These are phyloP conservation scores for Aspergillus heteromorphus DNA, from an alignment of 495 filamentous ascomycete genomes.

Conservation along the genomic window DNA sequence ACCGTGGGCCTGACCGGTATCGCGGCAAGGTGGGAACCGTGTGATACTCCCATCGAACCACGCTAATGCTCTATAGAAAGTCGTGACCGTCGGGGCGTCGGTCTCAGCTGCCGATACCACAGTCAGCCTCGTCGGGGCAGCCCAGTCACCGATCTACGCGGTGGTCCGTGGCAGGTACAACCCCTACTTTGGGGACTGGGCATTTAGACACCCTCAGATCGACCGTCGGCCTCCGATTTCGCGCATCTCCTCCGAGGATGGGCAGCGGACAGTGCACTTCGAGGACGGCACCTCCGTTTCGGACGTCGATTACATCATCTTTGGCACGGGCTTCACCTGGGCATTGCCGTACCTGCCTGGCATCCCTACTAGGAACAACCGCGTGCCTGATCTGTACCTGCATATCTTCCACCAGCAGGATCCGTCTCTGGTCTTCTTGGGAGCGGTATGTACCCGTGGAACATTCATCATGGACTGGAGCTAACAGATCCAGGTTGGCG, in stretches of 20 bases:
- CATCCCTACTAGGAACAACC: conserved; percentile 45
- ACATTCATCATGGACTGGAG: conserved; percentile 25
- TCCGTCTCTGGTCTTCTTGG: conserved; percentile 33
- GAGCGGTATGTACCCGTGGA: conserved; percentile 37
- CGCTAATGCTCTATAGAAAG: conserved; percentile 24
- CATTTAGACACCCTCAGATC: conserved; percentile 48
- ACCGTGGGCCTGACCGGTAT: conserved; percentile 33
- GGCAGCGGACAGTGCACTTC: conserved; percentile 37
- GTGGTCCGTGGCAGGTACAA: conserved; percentile 42
- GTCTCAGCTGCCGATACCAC: conserved; percentile 42
- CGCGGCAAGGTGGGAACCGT: conserved; percentile 26
- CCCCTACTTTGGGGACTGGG: conserved; percentile 45
- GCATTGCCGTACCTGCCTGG: conserved; percentile 50
- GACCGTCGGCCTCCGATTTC: conserved; percentile 39
- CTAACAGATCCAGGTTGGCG: conserved; percentile 42
- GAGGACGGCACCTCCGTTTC: conserved; percentile 43
- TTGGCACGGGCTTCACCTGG: conserved; percentile 55
- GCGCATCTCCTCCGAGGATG: conserved; percentile 35
- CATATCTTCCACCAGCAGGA: conserved; percentile 48
- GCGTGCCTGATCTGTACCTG: conserved; percentile 50
- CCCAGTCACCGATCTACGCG: conserved; percentile 30
- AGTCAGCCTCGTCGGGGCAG: conserved; percentile 28
- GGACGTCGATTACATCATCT: conserved; percentile 51
- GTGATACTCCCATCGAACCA: background rate
- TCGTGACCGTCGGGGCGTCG: conserved; percentile 37